A percentile compares a stretch with the other conserved stretches of the same genome.
These are phyloP conservation scores for Exophiala xenobiotica DNA, from an alignment of 2,329 filamentous ascomycete species.

Conservation along the genomic window DNA sequence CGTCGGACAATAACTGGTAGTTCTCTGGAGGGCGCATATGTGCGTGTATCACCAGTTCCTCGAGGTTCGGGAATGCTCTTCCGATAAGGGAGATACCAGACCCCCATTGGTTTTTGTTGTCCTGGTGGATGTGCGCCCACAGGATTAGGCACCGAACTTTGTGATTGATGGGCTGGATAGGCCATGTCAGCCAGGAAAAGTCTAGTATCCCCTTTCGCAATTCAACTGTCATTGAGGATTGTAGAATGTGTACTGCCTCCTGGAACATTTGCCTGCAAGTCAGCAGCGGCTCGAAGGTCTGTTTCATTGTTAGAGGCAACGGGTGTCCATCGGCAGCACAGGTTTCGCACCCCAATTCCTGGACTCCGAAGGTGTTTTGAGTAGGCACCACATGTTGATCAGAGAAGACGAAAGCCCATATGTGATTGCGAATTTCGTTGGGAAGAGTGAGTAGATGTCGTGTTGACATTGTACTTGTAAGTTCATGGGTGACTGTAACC, in stretches of 20 bases:
- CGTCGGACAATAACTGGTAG: conserved; percentile 12
- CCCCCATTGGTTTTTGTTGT: conserved; percentile 12
- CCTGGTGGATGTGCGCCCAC: conserved; percentile 15
- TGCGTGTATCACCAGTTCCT: conserved; percentile 9
- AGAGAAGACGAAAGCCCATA: conserved; percentile 16
- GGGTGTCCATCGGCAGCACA: conserved; percentile 1
- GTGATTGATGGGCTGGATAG: conserved; percentile 3
- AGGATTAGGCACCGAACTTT: conserved; percentile 9
- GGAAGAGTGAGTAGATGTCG: conserved; percentile 22
- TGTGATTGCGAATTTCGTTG: conserved; percentile 19
- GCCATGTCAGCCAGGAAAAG: not conserved
- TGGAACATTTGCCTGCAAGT: conserved; percentile 21
- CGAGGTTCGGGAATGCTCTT: conserved; percentile 7
- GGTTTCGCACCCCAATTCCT: conserved; percentile 1
- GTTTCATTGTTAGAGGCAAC: not conserved
- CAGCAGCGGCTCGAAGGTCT: conserved; percentile 14
- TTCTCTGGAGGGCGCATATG: conserved; percentile 20
- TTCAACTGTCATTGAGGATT: conserved; percentile 3
- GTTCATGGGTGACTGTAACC: not conserved
- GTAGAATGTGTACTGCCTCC: conserved; percentile 12
- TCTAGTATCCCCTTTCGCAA: conserved; percentile 1
- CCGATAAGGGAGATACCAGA: conserved; percentile 4
- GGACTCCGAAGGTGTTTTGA: not conserved
- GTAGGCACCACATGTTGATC: conserved; percentile 6
- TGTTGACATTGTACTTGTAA: not conserved